A percentile compares a stretch with the other conserved stretches of the same genome.
Conservation (phyloP, 2,329 filamentous ascomycete species). For the Penicillium sp. region DNA sequence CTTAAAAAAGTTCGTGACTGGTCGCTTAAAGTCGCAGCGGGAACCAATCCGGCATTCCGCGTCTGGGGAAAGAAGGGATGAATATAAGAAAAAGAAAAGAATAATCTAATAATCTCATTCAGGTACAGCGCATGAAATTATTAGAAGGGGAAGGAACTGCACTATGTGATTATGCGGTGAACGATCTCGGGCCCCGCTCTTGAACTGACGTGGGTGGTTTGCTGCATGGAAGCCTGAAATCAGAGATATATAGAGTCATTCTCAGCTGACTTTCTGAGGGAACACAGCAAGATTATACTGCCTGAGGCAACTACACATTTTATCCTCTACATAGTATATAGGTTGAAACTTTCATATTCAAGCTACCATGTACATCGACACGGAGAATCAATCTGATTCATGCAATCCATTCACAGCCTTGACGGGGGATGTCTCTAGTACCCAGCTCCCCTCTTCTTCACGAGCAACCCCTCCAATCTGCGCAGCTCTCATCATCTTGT, state of each 20-base stretch:
- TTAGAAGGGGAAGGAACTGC: neutral
- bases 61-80: neutral
- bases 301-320: neutral
- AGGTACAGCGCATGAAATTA: slow-evolving; percentile 12
- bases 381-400: slow-evolving; percentile 6
- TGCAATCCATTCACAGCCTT: slow-evolving; percentile 30
- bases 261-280: slow-evolving; percentile 4
- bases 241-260: neutral
- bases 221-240: slow-evolving; percentile 32
- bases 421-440: slow-evolving; percentile 34
- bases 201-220: slow-evolving; percentile 28
- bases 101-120: slow-evolving; percentile 16
- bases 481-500: slow-evolving; percentile 39
- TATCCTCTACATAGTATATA: neutral
- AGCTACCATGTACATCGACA: slow-evolving; percentile 12
- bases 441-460: slow-evolving; percentile 42
- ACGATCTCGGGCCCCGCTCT: slow-evolving; percentile 10
- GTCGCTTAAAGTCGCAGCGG: slow-evolving; percentile 15
- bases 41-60: slow-evolving; percentile 2
- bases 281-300: neutral
- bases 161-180: slow-evolving; percentile 17
- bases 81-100: neutral
- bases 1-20: slow-evolving; percentile 27
- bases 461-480: slow-evolving; percentile 41
- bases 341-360: neutral